Conservation (phyloP, 192 early-diverging fungal species). For the Coemansia sp. region DNA sequence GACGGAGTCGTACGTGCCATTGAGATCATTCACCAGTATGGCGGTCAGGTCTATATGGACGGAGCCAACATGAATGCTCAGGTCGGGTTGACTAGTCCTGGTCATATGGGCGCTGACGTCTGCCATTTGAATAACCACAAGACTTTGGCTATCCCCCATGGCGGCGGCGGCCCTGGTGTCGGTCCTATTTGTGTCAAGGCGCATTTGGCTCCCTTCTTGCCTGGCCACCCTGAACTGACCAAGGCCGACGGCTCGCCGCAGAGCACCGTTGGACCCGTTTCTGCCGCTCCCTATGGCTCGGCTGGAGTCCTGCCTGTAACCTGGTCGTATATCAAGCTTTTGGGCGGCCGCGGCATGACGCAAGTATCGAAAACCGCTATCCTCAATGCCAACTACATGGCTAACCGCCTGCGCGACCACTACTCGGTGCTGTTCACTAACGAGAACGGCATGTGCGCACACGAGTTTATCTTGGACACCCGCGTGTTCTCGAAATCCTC, state of each 20-base stretch:
- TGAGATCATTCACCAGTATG: slow-evolving; percentile 88
- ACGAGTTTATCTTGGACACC: slow-evolving; percentile 98
- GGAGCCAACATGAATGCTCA: slow-evolving; percentile 92
- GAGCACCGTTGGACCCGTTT: slow-evolving; percentile 87
- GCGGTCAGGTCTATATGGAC: slow-evolving; percentile 99
- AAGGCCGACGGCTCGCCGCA: slow-evolving; percentile 63
- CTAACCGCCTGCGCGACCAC: slow-evolving; percentile 83
- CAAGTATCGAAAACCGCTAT: slow-evolving; percentile 88
- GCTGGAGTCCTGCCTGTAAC: slow-evolving; percentile 97
- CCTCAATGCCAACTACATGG: slow-evolving; percentile 99
- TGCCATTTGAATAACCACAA: slow-evolving; percentile 99
- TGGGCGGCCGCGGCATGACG: slow-evolving; percentile 92
- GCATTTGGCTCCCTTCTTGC: slow-evolving; percentile 90
- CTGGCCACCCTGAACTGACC: slow-evolving; percentile 84
- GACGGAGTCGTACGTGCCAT: slow-evolving; percentile 83
- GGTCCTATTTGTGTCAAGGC: slow-evolving; percentile 94
- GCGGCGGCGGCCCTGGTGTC: slow-evolving; percentile 98
- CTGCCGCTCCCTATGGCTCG: slow-evolving; percentile 96
- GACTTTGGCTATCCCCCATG: slow-evolving; percentile 98
- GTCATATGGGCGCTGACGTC: slow-evolving; percentile 97
- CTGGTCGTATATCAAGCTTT: slow-evolving; percentile 98
- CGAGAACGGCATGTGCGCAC: slow-evolving; percentile 93
- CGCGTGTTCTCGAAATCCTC: slow-evolving; percentile 81
- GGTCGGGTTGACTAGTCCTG: slow-evolving; percentile 82
- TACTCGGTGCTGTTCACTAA: slow-evolving; percentile 94